These are phyloP conservation scores for Botrytis deweyae DNA, from an alignment of 2,329 filamentous ascomycete genomes.

Conservation along the genomic window DNA sequence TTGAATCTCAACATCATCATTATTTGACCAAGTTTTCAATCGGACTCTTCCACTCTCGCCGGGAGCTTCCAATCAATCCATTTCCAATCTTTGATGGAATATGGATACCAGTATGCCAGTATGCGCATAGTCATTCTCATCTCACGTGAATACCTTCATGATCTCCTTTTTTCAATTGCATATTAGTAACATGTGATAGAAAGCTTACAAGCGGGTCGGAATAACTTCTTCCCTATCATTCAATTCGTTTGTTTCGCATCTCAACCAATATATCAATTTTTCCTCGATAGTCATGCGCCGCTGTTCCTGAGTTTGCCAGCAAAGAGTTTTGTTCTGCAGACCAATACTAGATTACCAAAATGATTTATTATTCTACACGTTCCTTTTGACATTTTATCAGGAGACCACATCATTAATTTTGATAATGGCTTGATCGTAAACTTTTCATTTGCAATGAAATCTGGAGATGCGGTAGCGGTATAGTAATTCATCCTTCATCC, in stretches of 20 bases:
- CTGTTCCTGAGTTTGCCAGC: not conserved
- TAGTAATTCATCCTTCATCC: not conserved
- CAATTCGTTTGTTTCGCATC: not conserved
- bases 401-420: slow-evolving; percentile 10
- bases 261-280: not conserved
- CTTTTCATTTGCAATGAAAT: not conserved
- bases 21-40: not conserved
- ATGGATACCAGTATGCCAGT: not conserved
- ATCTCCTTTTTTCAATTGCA: not conserved
- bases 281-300: not conserved
- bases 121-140: not conserved
- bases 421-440: not conserved
- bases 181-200: not conserved
- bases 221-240: slow-evolving; percentile 8
- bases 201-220: not conserved
- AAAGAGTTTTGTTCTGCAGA: slow-evolving; percentile 12
- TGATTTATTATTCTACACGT: not conserved
- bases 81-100: slow-evolving; percentile 1
- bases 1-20: not conserved
- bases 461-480: not conserved
- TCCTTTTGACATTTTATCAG: not conserved
- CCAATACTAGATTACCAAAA: slow-evolving; percentile 1
- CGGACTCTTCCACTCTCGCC: not conserved
- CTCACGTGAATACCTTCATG: slow-evolving; percentile 2
- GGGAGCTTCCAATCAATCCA: not conserved